Percentiles rank a stretch among this genome's conserved stretches.
Conservation (phyloP, 768 basidiomycete species). For the Inosperma sp. region DNA sequence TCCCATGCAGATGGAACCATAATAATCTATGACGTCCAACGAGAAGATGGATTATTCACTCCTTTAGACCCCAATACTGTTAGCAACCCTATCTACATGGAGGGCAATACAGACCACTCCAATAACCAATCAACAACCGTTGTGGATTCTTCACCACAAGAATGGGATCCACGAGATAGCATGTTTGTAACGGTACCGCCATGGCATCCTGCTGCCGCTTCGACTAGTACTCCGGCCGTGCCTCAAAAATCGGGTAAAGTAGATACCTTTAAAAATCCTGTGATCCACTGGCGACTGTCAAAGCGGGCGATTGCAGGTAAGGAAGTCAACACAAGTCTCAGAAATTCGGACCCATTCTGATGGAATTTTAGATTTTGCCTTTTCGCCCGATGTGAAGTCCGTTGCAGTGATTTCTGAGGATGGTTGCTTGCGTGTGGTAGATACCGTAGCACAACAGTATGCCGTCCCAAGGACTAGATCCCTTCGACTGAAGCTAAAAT, state of each 20-base stretch:
- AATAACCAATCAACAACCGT: slow-evolving; percentile 25
- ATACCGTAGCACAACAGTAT: slow-evolving; percentile 81
- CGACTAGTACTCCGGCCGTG: slow-evolving; percentile 30
- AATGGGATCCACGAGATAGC: slow-evolving; percentile 74
- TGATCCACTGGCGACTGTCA: slow-evolving; percentile 85
- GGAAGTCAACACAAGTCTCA: slow-evolving; percentile 17
- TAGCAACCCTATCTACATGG: slow-evolving; percentile 15
- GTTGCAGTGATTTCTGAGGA: slow-evolving; percentile 91
- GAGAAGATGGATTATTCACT: slow-evolving; percentile 76
- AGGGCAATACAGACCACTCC: neutral
- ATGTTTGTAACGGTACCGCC: slow-evolving; percentile 80
- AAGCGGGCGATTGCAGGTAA: slow-evolving; percentile 67
- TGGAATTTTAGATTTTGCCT: slow-evolving; percentile 66
- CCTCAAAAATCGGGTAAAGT: slow-evolving; percentile 54
- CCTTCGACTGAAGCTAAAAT: neutral
- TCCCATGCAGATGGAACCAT: slow-evolving; percentile 89
- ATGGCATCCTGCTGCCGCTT: slow-evolving; percentile 69
- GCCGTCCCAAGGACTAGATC: slow-evolving; percentile 22
- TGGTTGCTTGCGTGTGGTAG: slow-evolving; percentile 85
- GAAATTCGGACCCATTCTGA: neutral
- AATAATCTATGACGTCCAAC: slow-evolving; percentile 86
- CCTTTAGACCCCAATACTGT: slow-evolving; percentile 50
- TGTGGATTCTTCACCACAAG: slow-evolving; percentile 35
- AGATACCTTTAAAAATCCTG: slow-evolving; percentile 75
- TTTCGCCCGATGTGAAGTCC: slow-evolving; percentile 89